phyloP scores from a whole-genome alignment of 2,329 filamentous ascomycete species.

The Penicillium sp. region DNA sequence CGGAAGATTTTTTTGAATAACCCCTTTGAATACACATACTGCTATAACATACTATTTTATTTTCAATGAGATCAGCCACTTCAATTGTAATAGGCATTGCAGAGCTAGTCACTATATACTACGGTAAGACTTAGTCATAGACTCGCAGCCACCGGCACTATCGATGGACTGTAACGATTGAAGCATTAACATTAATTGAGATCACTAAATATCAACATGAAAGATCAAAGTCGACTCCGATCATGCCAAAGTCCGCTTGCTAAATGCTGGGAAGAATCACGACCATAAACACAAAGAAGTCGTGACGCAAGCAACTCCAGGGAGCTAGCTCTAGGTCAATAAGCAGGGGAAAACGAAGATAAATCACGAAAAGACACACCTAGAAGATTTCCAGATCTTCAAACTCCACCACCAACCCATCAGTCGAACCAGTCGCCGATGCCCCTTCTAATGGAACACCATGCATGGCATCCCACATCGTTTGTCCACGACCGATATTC shows the following conservation, averaged over 20 bases:
- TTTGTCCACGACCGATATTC: conserved; percentile 47
- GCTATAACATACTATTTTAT: too few species aligned
- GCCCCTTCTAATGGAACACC: conserved; percentile 32
- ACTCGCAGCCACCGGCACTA: too few species aligned
- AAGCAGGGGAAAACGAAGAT: conserved; percentile 6
- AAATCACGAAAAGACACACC: conserved; percentile 2
- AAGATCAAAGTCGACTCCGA: conserved; percentile 19
- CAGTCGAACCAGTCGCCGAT: conserved; percentile 29
- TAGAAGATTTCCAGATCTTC: conserved; percentile 57
- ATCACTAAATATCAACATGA: conserved; percentile 3
- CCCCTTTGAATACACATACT: too few species aligned
- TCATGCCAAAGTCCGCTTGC: conserved; percentile 27
- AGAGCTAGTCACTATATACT: too few species aligned
- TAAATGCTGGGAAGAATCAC: conserved; percentile 27
- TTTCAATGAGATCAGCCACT: too few species aligned
- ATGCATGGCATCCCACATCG: conserved; percentile 46
- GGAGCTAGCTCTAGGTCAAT: conserved; percentile 43
- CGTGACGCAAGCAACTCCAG: conserved; percentile 8
- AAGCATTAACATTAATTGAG: not conserved
- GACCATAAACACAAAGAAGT: not conserved
- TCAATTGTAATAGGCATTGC: too few species aligned
- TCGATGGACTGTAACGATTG: not conserved
- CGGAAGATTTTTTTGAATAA: too few species aligned
- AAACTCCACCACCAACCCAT: conserved; percentile 54
- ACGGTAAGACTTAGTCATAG: too few species aligned